These are phyloP conservation scores for Erythrobasidium hasegawianum DNA, from an alignment of 1,284 basidiomycete genomes.

Conservation along the genomic window DNA sequence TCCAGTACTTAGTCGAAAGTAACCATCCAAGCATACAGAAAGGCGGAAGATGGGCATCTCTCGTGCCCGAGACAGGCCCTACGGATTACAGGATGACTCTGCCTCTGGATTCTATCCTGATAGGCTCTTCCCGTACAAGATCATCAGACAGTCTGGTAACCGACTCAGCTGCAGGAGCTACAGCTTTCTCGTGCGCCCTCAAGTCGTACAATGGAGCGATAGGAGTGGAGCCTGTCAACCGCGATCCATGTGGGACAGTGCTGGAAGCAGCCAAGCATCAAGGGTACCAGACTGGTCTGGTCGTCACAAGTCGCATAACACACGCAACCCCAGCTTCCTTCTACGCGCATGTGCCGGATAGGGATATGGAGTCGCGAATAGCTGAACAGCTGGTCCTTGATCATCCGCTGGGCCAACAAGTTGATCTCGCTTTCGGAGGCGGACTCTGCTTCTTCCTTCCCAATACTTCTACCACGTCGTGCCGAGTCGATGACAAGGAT, in stretches of 20 bases:
- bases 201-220: conserved; percentile 51
- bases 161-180: conserved; percentile 50
- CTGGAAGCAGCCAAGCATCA: conserved; percentile 50
- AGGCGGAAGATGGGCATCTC: conserved; percentile 30
- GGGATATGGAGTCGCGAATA: conserved; percentile 35
- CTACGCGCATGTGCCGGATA: conserved; percentile 48
- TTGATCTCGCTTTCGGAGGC: conserved; percentile 51
- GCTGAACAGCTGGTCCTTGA: conserved; percentile 6
- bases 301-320: conserved; percentile 47
- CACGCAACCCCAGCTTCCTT: conserved; percentile 50
- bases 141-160: conserved; percentile 49
- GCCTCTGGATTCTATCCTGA: conserved; percentile 48
- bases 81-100: conserved; percentile 33
- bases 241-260: conserved; percentile 48
- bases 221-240: conserved; percentile 45
- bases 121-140: conserved; percentile 47
- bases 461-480: conserved; percentile 42
- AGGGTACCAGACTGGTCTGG: conserved; percentile 49
- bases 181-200: conserved; percentile 48
- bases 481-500: conserved; percentile 47
- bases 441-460: conserved; percentile 50
- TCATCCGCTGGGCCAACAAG: conserved; percentile 35
- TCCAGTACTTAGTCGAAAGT: conserved; percentile 38
- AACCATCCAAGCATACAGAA: conserved; percentile 24
- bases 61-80: conserved; percentile 1